phyloP scores from a whole-genome alignment of 1,284 basidiomycete species.

The Tilletia indica region DNA sequence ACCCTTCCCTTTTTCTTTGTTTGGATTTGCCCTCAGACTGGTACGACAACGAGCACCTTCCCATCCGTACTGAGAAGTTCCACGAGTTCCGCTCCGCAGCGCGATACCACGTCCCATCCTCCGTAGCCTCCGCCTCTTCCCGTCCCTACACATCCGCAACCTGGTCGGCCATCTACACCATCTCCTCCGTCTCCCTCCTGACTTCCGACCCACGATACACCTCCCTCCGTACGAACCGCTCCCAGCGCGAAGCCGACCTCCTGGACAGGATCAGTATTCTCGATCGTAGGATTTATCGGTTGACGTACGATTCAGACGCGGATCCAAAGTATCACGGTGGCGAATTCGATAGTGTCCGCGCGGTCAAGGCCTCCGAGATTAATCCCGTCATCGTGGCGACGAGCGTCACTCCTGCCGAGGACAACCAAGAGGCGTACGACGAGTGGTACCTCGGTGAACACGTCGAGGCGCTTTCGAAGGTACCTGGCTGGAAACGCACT shows the following conservation, averaged over 20 bases:
- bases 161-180: constrained; percentile 56
- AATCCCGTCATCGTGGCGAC: constrained; percentile 32
- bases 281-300: constrained; percentile 54
- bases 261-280: constrained; percentile 52
- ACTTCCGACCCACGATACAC: constrained; percentile 49
- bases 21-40: constrained; percentile 41
- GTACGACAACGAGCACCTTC: constrained; percentile 58
- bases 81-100: constrained; percentile 25
- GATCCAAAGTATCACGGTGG: constrained; percentile 8
- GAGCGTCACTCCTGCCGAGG: constrained; percentile 28
- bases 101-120: constrained; percentile 23
- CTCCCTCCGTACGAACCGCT: constrained; percentile 41
- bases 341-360: background rate
- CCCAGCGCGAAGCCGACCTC: constrained; percentile 55
- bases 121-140: background rate
- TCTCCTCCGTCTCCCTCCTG: constrained; percentile 50
- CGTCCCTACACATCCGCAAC: constrained; percentile 6
- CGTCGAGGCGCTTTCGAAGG: constrained; percentile 31
- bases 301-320: constrained; percentile 35
- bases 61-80: constrained; percentile 46
- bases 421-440: constrained; percentile 28
- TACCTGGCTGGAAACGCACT: constrained; percentile 44
- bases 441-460: constrained; percentile 43
- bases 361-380: background rate
- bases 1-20: background rate